Evolutionary conservation across 352 stramenopile genomes (phyloP).

Genomic region (Globisporangium polare): DNA sequence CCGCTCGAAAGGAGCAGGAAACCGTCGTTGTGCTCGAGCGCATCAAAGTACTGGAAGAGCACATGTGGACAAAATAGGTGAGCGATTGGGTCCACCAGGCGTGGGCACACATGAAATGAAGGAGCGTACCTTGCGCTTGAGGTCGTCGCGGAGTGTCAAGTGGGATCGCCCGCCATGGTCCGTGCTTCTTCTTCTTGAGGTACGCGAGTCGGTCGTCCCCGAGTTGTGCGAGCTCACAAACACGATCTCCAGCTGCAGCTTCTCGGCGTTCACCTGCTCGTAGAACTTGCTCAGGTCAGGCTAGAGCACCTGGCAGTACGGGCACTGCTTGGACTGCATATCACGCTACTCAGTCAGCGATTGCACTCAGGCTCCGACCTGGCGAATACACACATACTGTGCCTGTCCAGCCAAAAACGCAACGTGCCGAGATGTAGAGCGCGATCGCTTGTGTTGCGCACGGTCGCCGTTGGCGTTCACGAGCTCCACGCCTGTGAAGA

Average conservation of each 20-base stretch:
- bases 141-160: constrained; percentile 59
- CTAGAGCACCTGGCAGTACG: constrained; percentile 74
- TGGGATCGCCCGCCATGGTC: constrained; percentile 66
- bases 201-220: constrained; percentile 50
- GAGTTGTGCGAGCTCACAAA: constrained; percentile 74
- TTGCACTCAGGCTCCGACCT: neutral
- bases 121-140: constrained; percentile 50
- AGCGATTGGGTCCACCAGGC: neutral
- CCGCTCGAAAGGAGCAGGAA: too few species aligned
- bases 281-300: constrained; percentile 72
- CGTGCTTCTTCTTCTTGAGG: constrained; percentile 72
- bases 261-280: constrained; percentile 30
- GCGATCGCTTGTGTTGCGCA: constrained; percentile 51
- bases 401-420: neutral
- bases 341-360: neutral
- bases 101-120: neutral
- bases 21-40: too few species aligned
- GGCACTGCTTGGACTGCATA: constrained; percentile 69
- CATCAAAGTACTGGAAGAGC: constrained; percentile 31
- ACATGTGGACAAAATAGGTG: neutral
- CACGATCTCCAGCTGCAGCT: constrained; percentile 51
- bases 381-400: neutral
- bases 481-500: constrained; percentile 49
- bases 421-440: constrained; percentile 69
- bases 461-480: constrained; percentile 50